These are phyloP conservation scores for Bruguiera gymnorhiza DNA, from an alignment of 345 rosid genomes.

Conservation along the genomic window DNA sequence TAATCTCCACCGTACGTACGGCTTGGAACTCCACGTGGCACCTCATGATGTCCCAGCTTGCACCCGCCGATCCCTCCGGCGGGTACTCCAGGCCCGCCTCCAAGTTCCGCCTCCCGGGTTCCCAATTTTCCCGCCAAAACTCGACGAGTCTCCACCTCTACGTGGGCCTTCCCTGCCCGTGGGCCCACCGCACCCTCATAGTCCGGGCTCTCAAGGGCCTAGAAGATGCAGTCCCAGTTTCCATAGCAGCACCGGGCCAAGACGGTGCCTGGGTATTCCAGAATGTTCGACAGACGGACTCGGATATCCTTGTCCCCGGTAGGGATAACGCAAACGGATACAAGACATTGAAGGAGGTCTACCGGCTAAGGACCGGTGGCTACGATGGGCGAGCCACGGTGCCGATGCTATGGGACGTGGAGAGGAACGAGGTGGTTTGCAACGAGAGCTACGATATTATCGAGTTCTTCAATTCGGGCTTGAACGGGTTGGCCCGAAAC, in stretches of 20 bases:
- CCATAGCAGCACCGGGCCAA: constrained; percentile 66
- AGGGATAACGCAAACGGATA: constrained; percentile 53
- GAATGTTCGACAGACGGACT: constrained; percentile 16
- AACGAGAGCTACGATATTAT: constrained; percentile 83
- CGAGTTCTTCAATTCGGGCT: constrained; percentile 60
- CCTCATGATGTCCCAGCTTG: constrained; percentile 89
- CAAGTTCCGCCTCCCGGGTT: constrained; percentile 46
- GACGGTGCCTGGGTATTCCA: constrained; percentile 86
- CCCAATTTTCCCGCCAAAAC: constrained; percentile 31
- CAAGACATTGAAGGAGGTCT: constrained; percentile 71
- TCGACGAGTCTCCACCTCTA: constrained; percentile 62
- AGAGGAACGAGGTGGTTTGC: constrained; percentile 58
- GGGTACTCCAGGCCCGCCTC: constrained; percentile 73
- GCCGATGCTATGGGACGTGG: constrained; percentile 79
- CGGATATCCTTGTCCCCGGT: constrained; percentile 48
- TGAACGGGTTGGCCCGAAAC: constrained; percentile 47
- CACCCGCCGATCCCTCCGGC: constrained; percentile 84
- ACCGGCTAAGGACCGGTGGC: constrained; percentile 52
- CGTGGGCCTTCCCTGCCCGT: constrained; percentile 89
- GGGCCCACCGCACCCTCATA: constrained; percentile 88
- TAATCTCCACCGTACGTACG: constrained; percentile 69
- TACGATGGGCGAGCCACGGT: constrained; percentile 70
- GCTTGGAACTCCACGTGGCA: constrained; percentile 76
- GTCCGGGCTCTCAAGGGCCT: constrained; percentile 82
- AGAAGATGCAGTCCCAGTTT: constrained; percentile 58